Percentiles rank a stretch among this genome's conserved stretches.
phyloP scores from a whole-genome alignment of 2,329 filamentous ascomycete genomes.

The Eutypa lata region DNA sequence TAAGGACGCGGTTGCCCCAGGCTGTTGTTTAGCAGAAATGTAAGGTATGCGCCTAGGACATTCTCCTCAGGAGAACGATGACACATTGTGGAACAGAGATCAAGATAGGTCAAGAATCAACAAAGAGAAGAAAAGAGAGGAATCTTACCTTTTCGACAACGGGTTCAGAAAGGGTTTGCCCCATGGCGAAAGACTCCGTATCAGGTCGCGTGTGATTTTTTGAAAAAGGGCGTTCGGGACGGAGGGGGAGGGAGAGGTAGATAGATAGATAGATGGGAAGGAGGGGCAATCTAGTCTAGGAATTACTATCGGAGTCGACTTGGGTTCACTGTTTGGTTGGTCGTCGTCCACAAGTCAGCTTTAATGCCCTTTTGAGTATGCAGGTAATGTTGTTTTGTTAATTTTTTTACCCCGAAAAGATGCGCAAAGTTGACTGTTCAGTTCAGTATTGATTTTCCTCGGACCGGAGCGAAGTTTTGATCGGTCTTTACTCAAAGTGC shows the following conservation, averaged over 20 bases:
- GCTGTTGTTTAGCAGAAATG: background rate
- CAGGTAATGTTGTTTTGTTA: background rate
- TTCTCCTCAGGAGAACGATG: background rate
- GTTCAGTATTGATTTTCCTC: background rate
- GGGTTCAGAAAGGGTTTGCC: slow-evolving; percentile 98
- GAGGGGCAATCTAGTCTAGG: background rate
- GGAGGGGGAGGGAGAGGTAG: slow-evolving; percentile 21
- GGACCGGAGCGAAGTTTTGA: background rate
- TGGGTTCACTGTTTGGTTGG: background rate
- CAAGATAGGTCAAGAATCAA: slow-evolving; percentile 10
- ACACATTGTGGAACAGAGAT: background rate
- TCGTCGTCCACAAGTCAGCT: background rate
- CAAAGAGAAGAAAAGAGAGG: slow-evolving; percentile 8
- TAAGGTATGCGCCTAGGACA: background rate
- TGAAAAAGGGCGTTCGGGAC: slow-evolving; percentile 7
- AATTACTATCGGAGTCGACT: background rate
- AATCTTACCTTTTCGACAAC: slow-evolving; percentile 93
- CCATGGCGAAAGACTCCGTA: slow-evolving; percentile 61
- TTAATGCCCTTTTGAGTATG: background rate
- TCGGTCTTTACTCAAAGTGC: background rate
- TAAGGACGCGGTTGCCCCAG: no score
- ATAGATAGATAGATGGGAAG: background rate
- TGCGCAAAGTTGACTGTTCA: background rate
- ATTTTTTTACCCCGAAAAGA: background rate
- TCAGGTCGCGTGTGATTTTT: slow-evolving; percentile 20